Base-by-base conservation (phyloP, 2,329 filamentous ascomycete species). In the Aureobasidium lini region DNA sequence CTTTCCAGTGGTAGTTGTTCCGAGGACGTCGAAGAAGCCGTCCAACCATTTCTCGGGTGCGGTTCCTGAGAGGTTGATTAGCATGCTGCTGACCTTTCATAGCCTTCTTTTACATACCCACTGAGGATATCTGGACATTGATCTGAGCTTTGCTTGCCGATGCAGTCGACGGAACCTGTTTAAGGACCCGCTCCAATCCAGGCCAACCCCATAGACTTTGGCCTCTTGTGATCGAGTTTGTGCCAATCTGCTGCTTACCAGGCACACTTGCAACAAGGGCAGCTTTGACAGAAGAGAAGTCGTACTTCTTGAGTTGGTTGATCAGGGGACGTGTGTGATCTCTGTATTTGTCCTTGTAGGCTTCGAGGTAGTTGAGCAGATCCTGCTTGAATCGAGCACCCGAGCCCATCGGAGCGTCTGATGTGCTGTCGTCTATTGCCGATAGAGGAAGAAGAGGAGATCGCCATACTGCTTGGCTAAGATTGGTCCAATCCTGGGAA, bases 401-500 rank as follows among this genome's bases (percentile, higher is more conserved):
- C 53, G 79, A 84, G 0, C 88, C 88, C 18, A 81, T 69, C 1
- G 70, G 60, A 13, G 50, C 49, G 6, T 32, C 40, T 5, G 10
- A 34, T 10, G 7, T 18, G 18, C 31, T 11, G 9, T 40, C 4
- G 2, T 53, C 44, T 32, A 31, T 8, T 10, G 29, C 18, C 0
- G 88, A 85, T 1, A 95, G 81, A 0, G 88, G 85, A 1, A 95
- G 81, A 1, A 82, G 69, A 0, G 89, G 89, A 0, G 89, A 93
- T 52, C 76, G 78, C 91, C 91, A 96, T 5, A 89, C 82, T 1
- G 84, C 90, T 70, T 96, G 90, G 0, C 86, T 88, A 88, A 95
- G 89, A 65, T 94, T 94, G 1, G 79, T 81, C 91, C 91, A 96
- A 70, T 96, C 91, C 59, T 86, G 84, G 4, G 80, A 69, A n/a